These are phyloP conservation scores for Venturia asperata DNA, from an alignment of 2,329 filamentous ascomycete genomes.

Conservation along the genomic window DNA sequence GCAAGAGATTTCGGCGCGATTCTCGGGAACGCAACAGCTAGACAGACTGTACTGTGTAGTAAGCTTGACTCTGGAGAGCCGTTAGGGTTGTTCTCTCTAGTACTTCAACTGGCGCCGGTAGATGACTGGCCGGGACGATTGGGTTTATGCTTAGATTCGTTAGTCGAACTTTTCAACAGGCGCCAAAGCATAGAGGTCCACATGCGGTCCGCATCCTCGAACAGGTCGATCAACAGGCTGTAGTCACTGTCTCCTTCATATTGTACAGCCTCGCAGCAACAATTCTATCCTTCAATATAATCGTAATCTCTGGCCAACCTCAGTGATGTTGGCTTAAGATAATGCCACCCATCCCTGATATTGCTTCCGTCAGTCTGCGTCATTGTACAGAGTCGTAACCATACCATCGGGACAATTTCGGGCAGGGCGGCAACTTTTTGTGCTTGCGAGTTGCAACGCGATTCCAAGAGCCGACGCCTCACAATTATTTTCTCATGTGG, in stretches of 20 bases:
- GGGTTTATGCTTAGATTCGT: conserved; percentile 8
- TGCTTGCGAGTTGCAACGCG: not conserved
- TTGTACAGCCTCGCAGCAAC: not conserved
- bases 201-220: not conserved
- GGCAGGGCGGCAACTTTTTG: not conserved
- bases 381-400: not conserved
- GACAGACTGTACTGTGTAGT: not conserved
- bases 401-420: not conserved
- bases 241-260: not conserved
- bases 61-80: not conserved
- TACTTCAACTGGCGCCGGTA: not conserved
- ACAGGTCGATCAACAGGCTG: conserved; percentile 1
- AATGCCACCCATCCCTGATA: conserved; percentile 1
- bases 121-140: not conserved
- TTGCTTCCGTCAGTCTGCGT: conserved; percentile 1
- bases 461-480: not conserved
- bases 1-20: not conserved
- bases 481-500: not conserved
- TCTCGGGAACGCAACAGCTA: not conserved
- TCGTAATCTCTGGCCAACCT: not conserved
- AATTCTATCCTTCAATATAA: not conserved
- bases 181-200: not conserved
- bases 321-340: not conserved
- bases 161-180: not conserved
- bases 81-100: conserved; percentile 10